Percentiles rank a stretch among this genome's conserved stretches.
Evolutionary conservation across 2,329 filamentous ascomycete genomes (phyloP).

Genomic region (Rutstroemia sydowiana): DNA sequence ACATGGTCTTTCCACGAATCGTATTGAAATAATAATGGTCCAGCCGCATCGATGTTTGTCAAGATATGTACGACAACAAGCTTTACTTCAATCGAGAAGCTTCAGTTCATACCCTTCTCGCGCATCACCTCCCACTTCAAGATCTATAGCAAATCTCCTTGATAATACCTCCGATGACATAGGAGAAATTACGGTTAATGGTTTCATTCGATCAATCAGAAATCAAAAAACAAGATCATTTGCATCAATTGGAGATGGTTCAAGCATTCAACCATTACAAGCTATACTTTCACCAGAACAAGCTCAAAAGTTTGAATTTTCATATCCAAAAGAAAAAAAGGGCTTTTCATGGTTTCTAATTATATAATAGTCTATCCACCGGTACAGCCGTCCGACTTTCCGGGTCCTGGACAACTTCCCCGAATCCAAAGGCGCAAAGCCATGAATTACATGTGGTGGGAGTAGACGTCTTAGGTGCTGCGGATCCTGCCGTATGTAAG

Average conservation of each 20-base stretch:
- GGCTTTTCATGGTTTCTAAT: constrained; percentile 5
- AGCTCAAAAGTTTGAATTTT: constrained; percentile 17
- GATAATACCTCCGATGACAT: constrained; percentile 40
- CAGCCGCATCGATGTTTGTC: not conserved
- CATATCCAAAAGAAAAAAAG: constrained; percentile 6
- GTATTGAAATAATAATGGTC: not conserved
- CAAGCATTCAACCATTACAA: constrained; percentile 71
- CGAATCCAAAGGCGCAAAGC: constrained; percentile 57
- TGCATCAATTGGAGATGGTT: constrained; percentile 80
- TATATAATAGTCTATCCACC: constrained; percentile 59
- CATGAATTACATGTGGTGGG: constrained; percentile 72
- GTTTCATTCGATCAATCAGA: constrained; percentile 76
- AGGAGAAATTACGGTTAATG: constrained; percentile 53
- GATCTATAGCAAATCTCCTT: constrained; percentile 49
- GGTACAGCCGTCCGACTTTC: constrained; percentile 72
- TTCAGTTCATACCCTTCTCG: not conserved
- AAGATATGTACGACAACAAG: not conserved
- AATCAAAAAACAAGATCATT: constrained; percentile 82
- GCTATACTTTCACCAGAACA: constrained; percentile 25
- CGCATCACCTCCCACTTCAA: not conserved
- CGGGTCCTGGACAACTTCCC: constrained; percentile 69
- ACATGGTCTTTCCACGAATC: not conserved
- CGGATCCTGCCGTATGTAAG: constrained; percentile 66
- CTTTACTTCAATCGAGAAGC: not conserved
- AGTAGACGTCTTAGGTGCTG: constrained; percentile 65